Conservation (phyloP, 2,329 filamentous ascomycete species). For the Phyllosticta capitalensis region DNA sequence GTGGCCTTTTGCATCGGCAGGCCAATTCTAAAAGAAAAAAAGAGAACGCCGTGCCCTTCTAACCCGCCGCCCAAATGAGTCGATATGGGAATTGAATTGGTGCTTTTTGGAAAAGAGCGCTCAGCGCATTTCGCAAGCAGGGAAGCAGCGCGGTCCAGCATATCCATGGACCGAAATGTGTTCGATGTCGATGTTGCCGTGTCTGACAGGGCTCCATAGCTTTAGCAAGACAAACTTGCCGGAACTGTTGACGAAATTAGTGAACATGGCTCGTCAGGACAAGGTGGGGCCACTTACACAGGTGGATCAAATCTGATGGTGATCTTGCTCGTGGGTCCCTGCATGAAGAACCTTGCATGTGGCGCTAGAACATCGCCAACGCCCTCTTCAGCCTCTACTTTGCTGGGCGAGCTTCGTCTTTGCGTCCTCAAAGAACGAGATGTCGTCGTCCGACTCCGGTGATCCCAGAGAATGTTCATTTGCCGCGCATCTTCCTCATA, state of each 20-base stretch:
- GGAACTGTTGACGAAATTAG: slow-evolving; percentile 37
- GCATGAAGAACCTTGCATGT: slow-evolving; percentile 75
- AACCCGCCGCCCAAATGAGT: background rate
- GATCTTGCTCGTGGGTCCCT: slow-evolving; percentile 72
- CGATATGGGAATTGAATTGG: background rate
- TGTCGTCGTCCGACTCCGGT: slow-evolving; percentile 13
- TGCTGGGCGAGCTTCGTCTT: slow-evolving; percentile 22
- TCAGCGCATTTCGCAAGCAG: slow-evolving; percentile 53
- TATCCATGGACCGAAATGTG: slow-evolving; percentile 75
- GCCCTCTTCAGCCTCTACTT: slow-evolving; percentile 21
- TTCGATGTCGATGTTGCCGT: slow-evolving; percentile 81
- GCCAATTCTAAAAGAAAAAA: background rate
- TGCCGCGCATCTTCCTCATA: slow-evolving; percentile 24
- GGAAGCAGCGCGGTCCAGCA: slow-evolving; percentile 77
- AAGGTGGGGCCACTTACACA: slow-evolving; percentile 38
- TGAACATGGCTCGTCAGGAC: background rate
- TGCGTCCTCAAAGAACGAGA: slow-evolving; percentile 17
- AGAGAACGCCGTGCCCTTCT: background rate
- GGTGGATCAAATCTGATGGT: slow-evolving; percentile 78
- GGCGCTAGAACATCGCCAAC: slow-evolving; percentile 49
- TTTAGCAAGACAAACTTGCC: slow-evolving; percentile 80
- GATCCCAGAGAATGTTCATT: slow-evolving; percentile 31
- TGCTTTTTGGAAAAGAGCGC: background rate
- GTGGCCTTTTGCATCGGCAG: background rate
- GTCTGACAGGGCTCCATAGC: slow-evolving; percentile 71